phyloP scores from a whole-genome alignment of 1,139 yeast species.

The Lodderomyces beijingensis region DNA sequence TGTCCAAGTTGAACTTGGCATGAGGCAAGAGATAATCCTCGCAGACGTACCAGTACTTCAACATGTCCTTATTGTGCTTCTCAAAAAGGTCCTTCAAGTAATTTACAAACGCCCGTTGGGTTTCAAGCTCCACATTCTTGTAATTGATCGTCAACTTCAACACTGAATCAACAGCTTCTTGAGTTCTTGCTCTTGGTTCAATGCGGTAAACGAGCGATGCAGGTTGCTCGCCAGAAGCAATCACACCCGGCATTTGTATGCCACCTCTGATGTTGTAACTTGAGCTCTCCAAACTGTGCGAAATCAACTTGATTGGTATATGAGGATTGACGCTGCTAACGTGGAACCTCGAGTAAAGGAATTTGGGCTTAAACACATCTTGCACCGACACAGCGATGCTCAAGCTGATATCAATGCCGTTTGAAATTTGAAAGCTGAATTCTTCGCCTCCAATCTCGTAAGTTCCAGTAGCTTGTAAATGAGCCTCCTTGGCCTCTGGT shows the following conservation, averaged over 20 bases:
- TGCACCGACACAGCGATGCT: constrained; percentile 69
- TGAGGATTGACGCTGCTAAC: constrained; percentile 53
- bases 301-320: constrained; percentile 52
- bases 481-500: constrained; percentile 24
- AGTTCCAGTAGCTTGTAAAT: constrained; percentile 26
- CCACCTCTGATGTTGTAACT: constrained; percentile 34
- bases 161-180: constrained; percentile 13
- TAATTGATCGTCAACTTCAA: constrained; percentile 38
- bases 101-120: constrained; percentile 15
- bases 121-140: constrained; percentile 44
- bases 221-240: constrained; percentile 70
- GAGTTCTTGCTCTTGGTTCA: constrained; percentile 15
- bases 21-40: constrained; percentile 19
- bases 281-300: constrained; percentile 38
- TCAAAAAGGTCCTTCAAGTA: constrained; percentile 6
- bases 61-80: constrained; percentile 10
- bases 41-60: constrained; percentile 24
- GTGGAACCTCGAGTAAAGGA: constrained; percentile 62
- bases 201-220: constrained; percentile 58
- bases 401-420: constrained; percentile 47
- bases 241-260: constrained; percentile 20
- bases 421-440: constrained; percentile 22
- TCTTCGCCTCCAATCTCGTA: constrained; percentile 23
- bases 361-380: constrained; percentile 58
- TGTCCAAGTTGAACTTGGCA: constrained; percentile 33